phyloP scores from a whole-genome alignment of 1,284 basidiomycete genomes.

The Apiotrichum laibachii region DNA sequence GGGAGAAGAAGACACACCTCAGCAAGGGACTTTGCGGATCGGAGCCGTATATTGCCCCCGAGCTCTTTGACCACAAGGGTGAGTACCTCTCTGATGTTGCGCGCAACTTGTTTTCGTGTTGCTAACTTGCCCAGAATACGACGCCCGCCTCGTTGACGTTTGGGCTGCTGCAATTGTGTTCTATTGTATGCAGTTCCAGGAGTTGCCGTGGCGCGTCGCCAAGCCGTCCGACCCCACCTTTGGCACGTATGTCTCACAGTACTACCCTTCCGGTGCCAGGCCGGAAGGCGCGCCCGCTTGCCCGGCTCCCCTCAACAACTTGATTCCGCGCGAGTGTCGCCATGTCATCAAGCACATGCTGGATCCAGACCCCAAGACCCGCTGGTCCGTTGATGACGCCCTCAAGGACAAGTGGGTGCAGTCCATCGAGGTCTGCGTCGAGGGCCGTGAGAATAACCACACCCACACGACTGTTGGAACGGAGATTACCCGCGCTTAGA shows the following conservation, averaged over 20 bases:
- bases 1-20: conserved; percentile 96
- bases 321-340: conserved; percentile 81
- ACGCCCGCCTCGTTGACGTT: conserved; percentile 93
- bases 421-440: conserved; percentile 60
- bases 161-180: conserved; percentile 98
- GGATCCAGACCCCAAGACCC: conserved; percentile 82
- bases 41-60: conserved; percentile 97
- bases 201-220: conserved; percentile 94
- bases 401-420: conserved; percentile 79
- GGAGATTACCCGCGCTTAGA: conserved; percentile 31
- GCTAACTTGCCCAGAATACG: conserved; percentile 69
- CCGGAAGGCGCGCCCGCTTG: conserved; percentile 22
- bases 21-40: conserved; percentile 94
- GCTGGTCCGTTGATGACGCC: conserved; percentile 78
- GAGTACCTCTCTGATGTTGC: conserved; percentile 50
- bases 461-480: conserved; percentile 40
- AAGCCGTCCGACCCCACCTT: conserved; percentile 81
- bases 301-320: conserved; percentile 66
- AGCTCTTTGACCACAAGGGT: conserved; percentile 95
- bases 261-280: conserved; percentile 33
- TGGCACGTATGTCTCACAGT: conserved; percentile 74
- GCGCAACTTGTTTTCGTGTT: not conserved
- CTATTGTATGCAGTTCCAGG: conserved; percentile 96
- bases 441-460: conserved; percentile 43
- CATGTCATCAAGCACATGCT: conserved; percentile 89